Evolutionary conservation across 805 yeast species (phyloP).

Genomic region (Metschnikowia kunwiensis): DNA sequence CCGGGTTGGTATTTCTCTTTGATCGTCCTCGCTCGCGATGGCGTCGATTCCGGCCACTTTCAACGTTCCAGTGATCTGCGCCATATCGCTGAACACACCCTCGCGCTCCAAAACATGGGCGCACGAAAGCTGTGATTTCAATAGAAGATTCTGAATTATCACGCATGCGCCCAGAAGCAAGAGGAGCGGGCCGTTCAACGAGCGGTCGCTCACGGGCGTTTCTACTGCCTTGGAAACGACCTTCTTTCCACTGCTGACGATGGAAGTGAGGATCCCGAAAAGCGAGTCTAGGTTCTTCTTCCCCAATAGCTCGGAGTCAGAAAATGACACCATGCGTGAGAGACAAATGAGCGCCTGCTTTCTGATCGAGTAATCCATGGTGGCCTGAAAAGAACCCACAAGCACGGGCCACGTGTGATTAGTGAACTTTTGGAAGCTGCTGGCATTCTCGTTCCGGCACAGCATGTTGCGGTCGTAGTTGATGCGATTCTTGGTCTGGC

Average conservation of each 20-base stretch:
- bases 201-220: neutral
- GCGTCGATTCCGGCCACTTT: neutral
- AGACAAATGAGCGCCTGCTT: slow-evolving; percentile 53
- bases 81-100: slow-evolving; percentile 60
- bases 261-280: slow-evolving; percentile 54
- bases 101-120: slow-evolving; percentile 59
- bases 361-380: slow-evolving; percentile 66
- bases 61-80: slow-evolving; percentile 2
- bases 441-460: slow-evolving; percentile 21
- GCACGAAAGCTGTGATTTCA: slow-evolving; percentile 43
- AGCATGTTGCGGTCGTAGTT: slow-evolving; percentile 34
- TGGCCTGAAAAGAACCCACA: slow-evolving; percentile 64
- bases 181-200: slow-evolving; percentile 20
- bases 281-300: slow-evolving; percentile 36
- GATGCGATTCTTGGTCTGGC: slow-evolving; percentile 23
- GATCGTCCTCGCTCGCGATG: neutral
- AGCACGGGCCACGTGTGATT: slow-evolving; percentile 50
- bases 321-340: slow-evolving; percentile 47
- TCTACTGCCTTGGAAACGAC: slow-evolving; percentile 3
- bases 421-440: slow-evolving; percentile 35
- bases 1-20: neutral
- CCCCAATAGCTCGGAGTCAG: slow-evolving; percentile 29
- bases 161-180: slow-evolving; percentile 52
- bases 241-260: slow-evolving; percentile 53
- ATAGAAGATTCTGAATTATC: slow-evolving; percentile 44